These are phyloP conservation scores for Penicillium fuscoglaucum DNA, from an alignment of 2,329 filamentous ascomycete species.

Conservation along the genomic window DNA sequence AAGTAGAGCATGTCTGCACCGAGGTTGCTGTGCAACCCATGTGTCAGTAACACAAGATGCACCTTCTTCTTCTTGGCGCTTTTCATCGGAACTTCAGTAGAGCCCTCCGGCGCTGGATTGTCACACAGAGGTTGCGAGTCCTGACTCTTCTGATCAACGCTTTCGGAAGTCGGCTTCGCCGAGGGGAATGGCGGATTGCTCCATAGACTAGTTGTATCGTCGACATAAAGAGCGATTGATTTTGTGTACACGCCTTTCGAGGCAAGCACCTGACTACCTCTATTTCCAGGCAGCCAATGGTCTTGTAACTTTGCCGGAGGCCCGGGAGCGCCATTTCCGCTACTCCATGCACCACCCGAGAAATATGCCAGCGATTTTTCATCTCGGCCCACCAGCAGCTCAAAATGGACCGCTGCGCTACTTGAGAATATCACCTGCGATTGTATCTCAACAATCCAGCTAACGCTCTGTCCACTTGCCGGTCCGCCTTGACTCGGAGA, in stretches of 20 bases:
- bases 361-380: slow-evolving; percentile 75
- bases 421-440: slow-evolving; percentile 94
- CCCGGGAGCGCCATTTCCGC: slow-evolving; percentile 57
- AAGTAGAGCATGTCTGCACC: slow-evolving; percentile 95
- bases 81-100: slow-evolving; percentile 16
- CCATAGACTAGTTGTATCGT: slow-evolving; percentile 89
- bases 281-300: slow-evolving; percentile 64
- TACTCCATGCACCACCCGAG: slow-evolving; percentile 53
- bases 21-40: slow-evolving; percentile 93
- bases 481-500: slow-evolving; percentile 48
- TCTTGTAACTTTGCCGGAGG: slow-evolving; percentile 72
- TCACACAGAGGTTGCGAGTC: slow-evolving; percentile 23
- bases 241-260: slow-evolving; percentile 79
- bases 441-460: slow-evolving; percentile 87
- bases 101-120: neutral
- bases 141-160: slow-evolving; percentile 30
- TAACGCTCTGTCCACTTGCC: slow-evolving; percentile 57
- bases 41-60: slow-evolving; percentile 88
- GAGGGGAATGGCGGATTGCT: slow-evolving; percentile 82
- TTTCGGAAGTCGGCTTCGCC: slow-evolving; percentile 40
- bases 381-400: slow-evolving; percentile 82
- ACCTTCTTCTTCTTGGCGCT: slow-evolving; percentile 53
- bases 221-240: slow-evolving; percentile 73
- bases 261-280: slow-evolving; percentile 59
- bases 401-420: slow-evolving; percentile 83